These are phyloP conservation scores for Elaeis oleifera DNA, from an alignment of 202 grass and related monocot species.

Conservation along the genomic window DNA sequence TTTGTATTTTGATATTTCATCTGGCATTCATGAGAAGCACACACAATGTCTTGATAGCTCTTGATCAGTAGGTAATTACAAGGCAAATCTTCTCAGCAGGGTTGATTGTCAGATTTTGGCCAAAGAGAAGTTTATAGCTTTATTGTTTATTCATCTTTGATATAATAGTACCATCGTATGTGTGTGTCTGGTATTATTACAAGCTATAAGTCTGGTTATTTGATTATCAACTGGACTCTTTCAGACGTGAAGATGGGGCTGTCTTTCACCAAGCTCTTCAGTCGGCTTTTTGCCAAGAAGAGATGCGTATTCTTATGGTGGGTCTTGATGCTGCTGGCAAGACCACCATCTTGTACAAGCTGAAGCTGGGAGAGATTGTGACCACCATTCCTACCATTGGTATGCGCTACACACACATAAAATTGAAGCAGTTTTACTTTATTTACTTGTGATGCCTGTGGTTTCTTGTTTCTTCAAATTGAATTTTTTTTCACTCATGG, in stretches of 20 bases:
- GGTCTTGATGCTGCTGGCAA: conserved; percentile 34
- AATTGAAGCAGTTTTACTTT: neutral
- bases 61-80: too few species aligned
- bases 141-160: too few species aligned
- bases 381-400: conserved; percentile 31
- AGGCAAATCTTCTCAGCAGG: too few species aligned
- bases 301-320: conserved; percentile 29
- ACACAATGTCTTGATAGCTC: too few species aligned
- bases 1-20: too few species aligned
- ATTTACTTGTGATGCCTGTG: neutral
- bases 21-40: too few species aligned
- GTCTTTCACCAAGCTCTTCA: conserved; percentile 29
- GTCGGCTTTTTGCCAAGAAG: conserved; percentile 20
- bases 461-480: neutral
- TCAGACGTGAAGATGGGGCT: conserved; percentile 24
- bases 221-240: too few species aligned
- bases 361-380: conserved; percentile 36
- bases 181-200: too few species aligned
- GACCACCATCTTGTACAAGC: conserved; percentile 37
- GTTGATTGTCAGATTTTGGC: too few species aligned
- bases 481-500: neutral
- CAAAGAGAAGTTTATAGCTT: too few species aligned
- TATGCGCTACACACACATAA: neutral
- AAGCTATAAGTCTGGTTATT: too few species aligned
- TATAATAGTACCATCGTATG: too few species aligned